phyloP scores from a whole-genome alignment of 1,284 basidiomycete genomes.

The Puccinia hordei region DNA sequence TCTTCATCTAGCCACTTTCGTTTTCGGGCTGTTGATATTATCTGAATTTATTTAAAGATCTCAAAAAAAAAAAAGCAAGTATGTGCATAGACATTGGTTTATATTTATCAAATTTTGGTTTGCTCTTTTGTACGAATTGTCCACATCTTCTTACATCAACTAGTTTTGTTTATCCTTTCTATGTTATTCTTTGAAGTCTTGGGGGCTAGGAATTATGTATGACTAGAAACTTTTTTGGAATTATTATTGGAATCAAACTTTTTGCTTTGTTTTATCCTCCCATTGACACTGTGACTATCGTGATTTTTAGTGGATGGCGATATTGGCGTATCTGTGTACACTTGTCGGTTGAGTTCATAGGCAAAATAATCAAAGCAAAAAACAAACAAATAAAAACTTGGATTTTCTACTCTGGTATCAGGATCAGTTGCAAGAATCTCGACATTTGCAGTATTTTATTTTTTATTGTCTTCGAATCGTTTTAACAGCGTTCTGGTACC shows the following conservation, averaged over 20 bases:
- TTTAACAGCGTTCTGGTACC: slow-evolving; percentile 36
- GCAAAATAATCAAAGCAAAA: background rate
- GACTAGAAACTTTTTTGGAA: background rate
- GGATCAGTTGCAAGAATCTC: background rate
- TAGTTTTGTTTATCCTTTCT: background rate
- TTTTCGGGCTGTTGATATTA: background rate
- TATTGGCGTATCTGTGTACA: background rate
- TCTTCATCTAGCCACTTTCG: background rate
- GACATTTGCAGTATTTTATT: background rate
- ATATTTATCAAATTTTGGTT: no score
- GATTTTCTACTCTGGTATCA: background rate
- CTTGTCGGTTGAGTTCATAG: no score
- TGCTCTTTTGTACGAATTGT: no score
- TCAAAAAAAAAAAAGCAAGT: background rate
- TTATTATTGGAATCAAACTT: background rate
- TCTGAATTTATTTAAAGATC: background rate
- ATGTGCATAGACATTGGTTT: background rate
- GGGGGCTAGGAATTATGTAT: background rate
- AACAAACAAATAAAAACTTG: no score
- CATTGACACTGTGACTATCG: no score
- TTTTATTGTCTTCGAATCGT: slow-evolving; percentile 29
- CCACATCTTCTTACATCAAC: no score
- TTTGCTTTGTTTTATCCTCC: background rate
- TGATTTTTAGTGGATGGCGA: background rate
- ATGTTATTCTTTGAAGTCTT: background rate